phyloP scores from a whole-genome alignment of 73 alveolate genomes.

The Paramecium primaurelia region DNA sequence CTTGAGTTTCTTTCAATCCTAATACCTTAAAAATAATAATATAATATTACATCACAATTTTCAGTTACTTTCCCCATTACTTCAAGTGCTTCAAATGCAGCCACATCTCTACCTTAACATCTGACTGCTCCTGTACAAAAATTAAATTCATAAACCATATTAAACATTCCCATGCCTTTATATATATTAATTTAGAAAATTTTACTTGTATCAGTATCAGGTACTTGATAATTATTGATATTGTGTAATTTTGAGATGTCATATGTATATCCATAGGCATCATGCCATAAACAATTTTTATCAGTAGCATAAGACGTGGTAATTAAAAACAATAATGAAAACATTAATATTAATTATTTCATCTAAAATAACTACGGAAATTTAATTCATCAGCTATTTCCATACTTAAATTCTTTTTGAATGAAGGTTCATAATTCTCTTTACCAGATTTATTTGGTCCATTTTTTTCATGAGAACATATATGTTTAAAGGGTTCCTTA shows the following conservation, averaged over 20 bases:
- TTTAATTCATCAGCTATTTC: constrained; percentile 25
- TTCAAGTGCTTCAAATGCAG: constrained; percentile 37
- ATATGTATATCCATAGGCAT: not conserved
- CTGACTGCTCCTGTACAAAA: constrained; percentile 12
- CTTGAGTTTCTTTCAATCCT: constrained; percentile 34
- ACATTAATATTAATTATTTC: not conserved
- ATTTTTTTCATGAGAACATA: constrained; percentile 24
- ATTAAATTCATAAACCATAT: constrained; percentile 41
- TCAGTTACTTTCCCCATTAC: constrained; percentile 27
- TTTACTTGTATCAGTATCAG: constrained; percentile 33
- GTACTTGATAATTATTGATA: not conserved
- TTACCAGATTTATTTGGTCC: not conserved
- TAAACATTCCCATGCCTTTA: constrained; percentile 40
- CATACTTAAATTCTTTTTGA: not conserved
- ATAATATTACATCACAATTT: not conserved
- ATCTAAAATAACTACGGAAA: constrained; percentile 29
- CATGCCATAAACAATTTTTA: constrained; percentile 2
- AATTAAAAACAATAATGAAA: not conserved
- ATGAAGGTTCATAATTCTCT: constrained; percentile 13
- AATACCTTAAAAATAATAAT: not conserved
- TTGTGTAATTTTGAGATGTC: not conserved
- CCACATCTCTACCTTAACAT: constrained; percentile 17
- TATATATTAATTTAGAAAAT: not conserved
- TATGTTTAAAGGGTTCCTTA: constrained; percentile 16
- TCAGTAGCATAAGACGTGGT: constrained; percentile 24